Evolutionary conservation across 768 basidiomycete genomes (phyloP).

Genomic region (Leucocoprinus leucothites): DNA sequence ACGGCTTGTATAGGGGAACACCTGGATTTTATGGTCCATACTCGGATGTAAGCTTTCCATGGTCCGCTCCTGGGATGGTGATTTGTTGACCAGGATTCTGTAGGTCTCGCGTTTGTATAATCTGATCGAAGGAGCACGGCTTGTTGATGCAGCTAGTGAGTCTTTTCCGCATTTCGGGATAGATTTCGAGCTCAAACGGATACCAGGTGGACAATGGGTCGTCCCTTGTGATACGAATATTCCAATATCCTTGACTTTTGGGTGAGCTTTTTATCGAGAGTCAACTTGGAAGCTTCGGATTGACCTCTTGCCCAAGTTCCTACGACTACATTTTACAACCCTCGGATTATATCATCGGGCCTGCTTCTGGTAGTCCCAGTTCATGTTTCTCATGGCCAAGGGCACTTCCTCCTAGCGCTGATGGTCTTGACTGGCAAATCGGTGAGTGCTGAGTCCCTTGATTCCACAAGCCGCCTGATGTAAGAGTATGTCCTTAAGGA

Average conservation of each 20-base stretch:
- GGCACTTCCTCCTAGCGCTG: constrained; percentile 59
- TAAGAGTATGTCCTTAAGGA: constrained; percentile 32
- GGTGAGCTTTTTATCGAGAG: constrained; percentile 36
- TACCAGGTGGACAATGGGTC: constrained; percentile 65
- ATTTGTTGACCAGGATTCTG: constrained; percentile 8
- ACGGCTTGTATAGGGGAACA: constrained; percentile 47
- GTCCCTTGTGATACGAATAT: constrained; percentile 64
- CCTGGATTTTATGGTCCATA: constrained; percentile 74
- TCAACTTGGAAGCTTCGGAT: neutral
- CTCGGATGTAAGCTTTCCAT: constrained; percentile 53
- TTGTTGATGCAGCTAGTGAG: constrained; percentile 55
- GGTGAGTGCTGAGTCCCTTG: constrained; percentile 36
- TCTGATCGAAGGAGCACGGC: constrained; percentile 59
- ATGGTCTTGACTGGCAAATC: constrained; percentile 84
- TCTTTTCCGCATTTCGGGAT: neutral
- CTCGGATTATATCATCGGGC: constrained; percentile 76
- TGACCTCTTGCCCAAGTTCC: constrained; percentile 22
- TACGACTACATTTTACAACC: constrained; percentile 62
- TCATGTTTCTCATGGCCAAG: constrained; percentile 75
- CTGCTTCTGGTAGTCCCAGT: constrained; percentile 57
- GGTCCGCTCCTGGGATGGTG: neutral
- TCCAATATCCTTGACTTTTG: constrained; percentile 65
- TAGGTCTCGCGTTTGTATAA: constrained; percentile 68
- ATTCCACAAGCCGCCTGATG: neutral
- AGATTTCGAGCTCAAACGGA: neutral